Evolutionary conservation across 1,284 basidiomycete species (phyloP).

Genomic region (Wallemia ichthyophaga): DNA sequence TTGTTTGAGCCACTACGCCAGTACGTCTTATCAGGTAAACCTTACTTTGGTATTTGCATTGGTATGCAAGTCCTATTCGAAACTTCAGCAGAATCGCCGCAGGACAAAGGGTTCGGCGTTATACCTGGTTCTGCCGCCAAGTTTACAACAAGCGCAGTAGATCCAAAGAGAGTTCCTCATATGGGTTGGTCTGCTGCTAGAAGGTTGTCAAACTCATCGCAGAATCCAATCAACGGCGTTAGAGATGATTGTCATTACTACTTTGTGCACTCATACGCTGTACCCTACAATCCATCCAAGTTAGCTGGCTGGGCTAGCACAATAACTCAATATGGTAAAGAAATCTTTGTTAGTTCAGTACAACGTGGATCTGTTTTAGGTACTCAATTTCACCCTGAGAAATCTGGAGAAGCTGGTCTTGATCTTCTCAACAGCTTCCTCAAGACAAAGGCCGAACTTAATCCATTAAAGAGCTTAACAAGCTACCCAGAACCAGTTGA

Average conservation of each 20-base stretch:
- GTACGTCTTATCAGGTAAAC: conserved; percentile 66
- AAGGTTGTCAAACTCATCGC: conserved; percentile 12
- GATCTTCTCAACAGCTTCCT: conserved; percentile 60
- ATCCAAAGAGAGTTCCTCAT: conserved; percentile 68
- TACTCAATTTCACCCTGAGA: conserved; percentile 95
- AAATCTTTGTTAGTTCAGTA: conserved; percentile 68
- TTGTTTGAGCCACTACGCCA: conserved; percentile 47
- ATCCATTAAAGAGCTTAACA: conserved; percentile 9
- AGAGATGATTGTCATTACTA: conserved; percentile 37
- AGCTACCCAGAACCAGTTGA: conserved; percentile 5
- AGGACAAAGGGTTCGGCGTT: conserved; percentile 31
- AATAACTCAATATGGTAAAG: conserved; percentile 70
- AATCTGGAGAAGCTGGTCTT: conserved; percentile 75
- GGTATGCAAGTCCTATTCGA: conserved; percentile 86
- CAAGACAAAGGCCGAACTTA: conserved; percentile 16
- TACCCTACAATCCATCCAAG: conserved; percentile 27
- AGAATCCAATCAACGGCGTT: conserved; percentile 20
- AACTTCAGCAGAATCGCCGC: conserved; percentile 42
- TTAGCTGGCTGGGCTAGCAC: conserved; percentile 39
- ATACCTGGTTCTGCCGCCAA: conserved; percentile 35
- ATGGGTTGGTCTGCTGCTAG: conserved; percentile 78
- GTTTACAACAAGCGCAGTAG: conserved; percentile 23
- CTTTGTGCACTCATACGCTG: conserved; percentile 90
- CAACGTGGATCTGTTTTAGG: conserved; percentile 66
- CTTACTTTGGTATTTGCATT: conserved; percentile 95